Evolutionary conservation across 139 green algal species (phyloP), one percentile per base, ranked within the genome.

Genomic region (Tetradesmus lagerheimii): DNA sequence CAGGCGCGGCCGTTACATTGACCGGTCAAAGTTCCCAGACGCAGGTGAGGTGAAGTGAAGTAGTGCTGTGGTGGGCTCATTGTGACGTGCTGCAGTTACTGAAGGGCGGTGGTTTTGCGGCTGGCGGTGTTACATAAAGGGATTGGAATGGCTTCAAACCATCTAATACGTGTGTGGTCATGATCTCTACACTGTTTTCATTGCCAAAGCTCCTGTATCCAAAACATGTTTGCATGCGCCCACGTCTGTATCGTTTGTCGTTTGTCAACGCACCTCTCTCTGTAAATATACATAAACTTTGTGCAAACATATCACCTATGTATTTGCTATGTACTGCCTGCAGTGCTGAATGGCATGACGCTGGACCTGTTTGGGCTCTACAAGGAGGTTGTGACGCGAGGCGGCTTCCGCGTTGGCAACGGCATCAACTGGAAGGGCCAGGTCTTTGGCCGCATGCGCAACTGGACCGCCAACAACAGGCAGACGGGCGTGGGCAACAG

Each of bases 391-490:
- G 90, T 91, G 0, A 90, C 57, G 27, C 71, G 92, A 0, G 92
- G 91, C 1, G 91, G 92, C 62, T 93, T 93, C 90, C 80, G 91
- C 14, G 88, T 91, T 23, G 91, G 91, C 64, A 93, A 93, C 66
- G 91, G 91, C 64, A 98, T 98, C 94, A 98, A 98, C 89, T 98
- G 96, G 96, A 98, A 98, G 80, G 89, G 79, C 29, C 92, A 96
- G 91, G 94, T 98, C 9, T 98, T 98, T 83, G 93, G 93, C 0
- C 81, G 90, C 43, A 97, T 98, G 95, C 87, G 89, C 8, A 98
- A 98, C 76, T 98, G 92, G 91, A 97, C 95, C 0, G 79, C 87
- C 16, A 91, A 92, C 88, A 92, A 97, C 90, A 93, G 90, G 85
- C 95, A 97, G 95, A 98, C 96, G 57, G 96, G 94, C 16, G 96